Evolutionary conservation across 441 rosid genomes (phyloP), one percentile per base, ranked within the genome.

Genomic region (Gossypium gossypioides): DNA sequence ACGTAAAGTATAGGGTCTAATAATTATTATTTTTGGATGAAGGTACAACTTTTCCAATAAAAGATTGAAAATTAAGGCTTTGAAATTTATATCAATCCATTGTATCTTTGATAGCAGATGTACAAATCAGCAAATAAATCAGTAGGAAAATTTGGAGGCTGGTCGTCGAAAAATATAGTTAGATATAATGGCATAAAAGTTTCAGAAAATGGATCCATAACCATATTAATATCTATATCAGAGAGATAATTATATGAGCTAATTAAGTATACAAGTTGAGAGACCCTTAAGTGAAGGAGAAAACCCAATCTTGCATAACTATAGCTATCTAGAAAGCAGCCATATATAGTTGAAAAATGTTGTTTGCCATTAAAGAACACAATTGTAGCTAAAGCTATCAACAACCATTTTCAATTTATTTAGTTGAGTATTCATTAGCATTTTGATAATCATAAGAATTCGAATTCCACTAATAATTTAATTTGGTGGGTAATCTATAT

Each of bases 51-150:
- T n/a, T 16, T 6, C 0, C 7, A 46, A 15, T 15, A 25, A 72
- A 72, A 65, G 62, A 60, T 13, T 55, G 59, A 65, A 44, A 62
- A 72, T 29, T 16, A 5, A 67, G 52, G 68, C 55, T 2, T 4
- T 7, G 42, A 24, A 76, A 51, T 58, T 34, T n/a, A 6, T 46
- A 46, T 25, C 65, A 34, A 44, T 79, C 68, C 80, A 77, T 79
- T 79, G 82, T 19, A 69, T 76, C 57, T 73, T 42, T 9, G 29
- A n/a, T 66, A 37, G 55, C 21, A 68, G 51, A 72, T 77, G 61
- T 46, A 62, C 68, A 60, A 60, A 61, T 61, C 60, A 60, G 10
- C 42, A 0, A 42, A 15, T 15, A n/a, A 71, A 3, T 58, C 22
- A 19, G 27, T 4, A 19, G 46, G 59, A 50, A 66, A 66, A 22